These are phyloP conservation scores for Clavariopsis aquatica DNA, from an alignment of 495 filamentous ascomycete genomes.

Conservation along the genomic window DNA sequence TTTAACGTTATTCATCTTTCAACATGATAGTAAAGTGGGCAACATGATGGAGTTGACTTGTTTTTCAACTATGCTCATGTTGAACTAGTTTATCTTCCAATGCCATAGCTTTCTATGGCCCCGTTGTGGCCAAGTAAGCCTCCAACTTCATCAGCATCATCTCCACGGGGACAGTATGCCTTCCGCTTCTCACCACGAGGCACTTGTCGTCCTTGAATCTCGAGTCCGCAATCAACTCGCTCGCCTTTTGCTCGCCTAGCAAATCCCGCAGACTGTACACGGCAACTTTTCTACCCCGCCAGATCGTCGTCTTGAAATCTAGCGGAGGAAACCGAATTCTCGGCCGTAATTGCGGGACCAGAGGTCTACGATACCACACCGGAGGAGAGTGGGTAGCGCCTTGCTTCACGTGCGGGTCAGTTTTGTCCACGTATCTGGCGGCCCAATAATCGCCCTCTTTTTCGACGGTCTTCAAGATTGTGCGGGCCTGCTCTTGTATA, in stretches of 20 bases:
- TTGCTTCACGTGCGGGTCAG: slow-evolving; percentile 15
- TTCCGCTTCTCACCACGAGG: slow-evolving; percentile 44
- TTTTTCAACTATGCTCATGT: no score
- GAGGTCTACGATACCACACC: slow-evolving; percentile 14
- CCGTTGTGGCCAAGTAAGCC: slow-evolving; percentile 52
- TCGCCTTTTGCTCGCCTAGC: slow-evolving; percentile 43
- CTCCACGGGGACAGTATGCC: slow-evolving; percentile 54
- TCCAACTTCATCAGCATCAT: slow-evolving; percentile 68
- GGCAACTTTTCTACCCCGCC: slow-evolving; percentile 26
- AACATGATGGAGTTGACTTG: no score
- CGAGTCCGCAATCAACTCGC: slow-evolving; percentile 38
- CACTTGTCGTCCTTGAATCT: slow-evolving; percentile 45
- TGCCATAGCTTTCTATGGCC: slow-evolving; percentile 10
- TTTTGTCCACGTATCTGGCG: neutral
- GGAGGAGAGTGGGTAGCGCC: slow-evolving; percentile 14
- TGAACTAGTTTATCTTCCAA: no score
- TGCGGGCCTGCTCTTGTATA: slow-evolving; percentile 4
- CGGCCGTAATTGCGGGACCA: slow-evolving; percentile 24
- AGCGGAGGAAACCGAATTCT: slow-evolving; percentile 28
- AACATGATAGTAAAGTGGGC: no score
- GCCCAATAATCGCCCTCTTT: neutral
- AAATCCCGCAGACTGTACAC: slow-evolving; percentile 36
- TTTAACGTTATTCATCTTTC: no score
- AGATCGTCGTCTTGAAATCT: slow-evolving; percentile 25
- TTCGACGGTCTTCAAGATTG: slow-evolving; percentile 10